These are phyloP conservation scores for Plantago major DNA, from an alignment of 257 asterid genomes.

Conservation along the genomic window DNA sequence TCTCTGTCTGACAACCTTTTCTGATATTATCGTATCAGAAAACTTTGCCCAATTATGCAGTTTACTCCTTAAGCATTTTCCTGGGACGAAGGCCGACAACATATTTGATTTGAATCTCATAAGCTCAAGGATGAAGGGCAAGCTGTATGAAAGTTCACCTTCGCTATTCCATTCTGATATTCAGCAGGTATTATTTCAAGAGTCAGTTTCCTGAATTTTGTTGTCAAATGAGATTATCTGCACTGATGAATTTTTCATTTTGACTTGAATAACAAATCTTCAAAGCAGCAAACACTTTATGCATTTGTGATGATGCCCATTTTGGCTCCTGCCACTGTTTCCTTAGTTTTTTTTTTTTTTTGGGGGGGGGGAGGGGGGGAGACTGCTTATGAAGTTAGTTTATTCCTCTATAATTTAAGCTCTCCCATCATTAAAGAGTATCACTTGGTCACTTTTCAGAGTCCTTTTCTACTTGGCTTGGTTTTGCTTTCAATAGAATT, in stretches of 20 bases:
- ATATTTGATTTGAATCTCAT: slow-evolving; percentile 51
- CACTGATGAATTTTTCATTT: slow-evolving; percentile 2
- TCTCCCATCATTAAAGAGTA: background rate
- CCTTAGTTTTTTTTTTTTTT: too few species aligned
- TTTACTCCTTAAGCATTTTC: slow-evolving; percentile 49
- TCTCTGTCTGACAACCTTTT: slow-evolving; percentile 42
- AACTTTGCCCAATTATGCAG: slow-evolving; percentile 55
- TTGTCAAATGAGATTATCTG: background rate
- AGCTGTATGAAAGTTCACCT: slow-evolving; percentile 65
- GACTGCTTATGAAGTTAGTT: background rate
- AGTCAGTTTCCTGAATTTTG: slow-evolving; percentile 7
- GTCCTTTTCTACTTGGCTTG: background rate
- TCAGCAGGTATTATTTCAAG: slow-evolving; percentile 54
- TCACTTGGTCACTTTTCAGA: background rate
- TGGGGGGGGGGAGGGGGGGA: background rate
- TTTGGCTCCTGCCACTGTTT: slow-evolving; percentile 3
- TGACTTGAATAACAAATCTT: background rate
- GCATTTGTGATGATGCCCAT: background rate
- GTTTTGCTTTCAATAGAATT: background rate
- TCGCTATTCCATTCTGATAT: slow-evolving; percentile 61
- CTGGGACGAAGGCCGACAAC: slow-evolving; percentile 49
- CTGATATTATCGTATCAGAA: slow-evolving; percentile 53
- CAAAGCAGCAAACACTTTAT: background rate
- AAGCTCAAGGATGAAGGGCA: slow-evolving; percentile 70
- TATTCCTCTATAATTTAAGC: background rate